These are phyloP conservation scores for Colletotrichum sp. DNA, from an alignment of 2,329 filamentous ascomycete genomes.

Conservation along the genomic window DNA sequence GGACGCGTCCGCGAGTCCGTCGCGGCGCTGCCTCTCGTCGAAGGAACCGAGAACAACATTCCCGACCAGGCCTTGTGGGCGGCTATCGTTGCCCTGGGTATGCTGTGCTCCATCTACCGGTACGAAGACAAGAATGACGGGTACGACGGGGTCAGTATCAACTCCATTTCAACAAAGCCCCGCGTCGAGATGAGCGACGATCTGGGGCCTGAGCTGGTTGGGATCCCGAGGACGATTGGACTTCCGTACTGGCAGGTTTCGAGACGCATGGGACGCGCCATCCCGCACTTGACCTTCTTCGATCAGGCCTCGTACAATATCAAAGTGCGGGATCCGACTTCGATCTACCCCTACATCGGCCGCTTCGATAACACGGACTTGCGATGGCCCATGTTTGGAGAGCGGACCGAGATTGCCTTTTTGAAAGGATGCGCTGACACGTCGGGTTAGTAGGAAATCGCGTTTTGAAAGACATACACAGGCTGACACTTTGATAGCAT, in stretches of 20 bases:
- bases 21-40: slow-evolving; percentile 51
- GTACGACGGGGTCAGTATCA: slow-evolving; percentile 50
- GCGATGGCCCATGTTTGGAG: slow-evolving; percentile 59
- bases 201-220: slow-evolving; percentile 52
- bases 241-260: slow-evolving; percentile 57
- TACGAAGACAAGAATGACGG: slow-evolving; percentile 59
- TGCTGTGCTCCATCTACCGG: slow-evolving; percentile 58
- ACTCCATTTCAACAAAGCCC: slow-evolving; percentile 35
- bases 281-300: slow-evolving; percentile 58
- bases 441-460: slow-evolving; percentile 31
- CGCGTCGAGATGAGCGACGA: slow-evolving; percentile 54
- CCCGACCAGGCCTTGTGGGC: slow-evolving; percentile 59
- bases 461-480: background rate
- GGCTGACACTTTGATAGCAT: slow-evolving; percentile 33
- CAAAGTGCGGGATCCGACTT: slow-evolving; percentile 52
- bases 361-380: slow-evolving; percentile 59
- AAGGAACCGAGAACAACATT: slow-evolving; percentile 54
- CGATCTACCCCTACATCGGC: slow-evolving; percentile 53
- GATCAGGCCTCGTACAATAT: slow-evolving; percentile 61
- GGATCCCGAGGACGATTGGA: slow-evolving; percentile 53
- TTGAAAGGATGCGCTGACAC: slow-evolving; percentile 55
- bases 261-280: slow-evolving; percentile 53
- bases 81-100: slow-evolving; percentile 54
- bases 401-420: slow-evolving; percentile 56
- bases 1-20: slow-evolving; percentile 56